Evolutionary conservation across 805 yeast genomes (phyloP).

Genomic region (Yarrowia sp.): DNA sequence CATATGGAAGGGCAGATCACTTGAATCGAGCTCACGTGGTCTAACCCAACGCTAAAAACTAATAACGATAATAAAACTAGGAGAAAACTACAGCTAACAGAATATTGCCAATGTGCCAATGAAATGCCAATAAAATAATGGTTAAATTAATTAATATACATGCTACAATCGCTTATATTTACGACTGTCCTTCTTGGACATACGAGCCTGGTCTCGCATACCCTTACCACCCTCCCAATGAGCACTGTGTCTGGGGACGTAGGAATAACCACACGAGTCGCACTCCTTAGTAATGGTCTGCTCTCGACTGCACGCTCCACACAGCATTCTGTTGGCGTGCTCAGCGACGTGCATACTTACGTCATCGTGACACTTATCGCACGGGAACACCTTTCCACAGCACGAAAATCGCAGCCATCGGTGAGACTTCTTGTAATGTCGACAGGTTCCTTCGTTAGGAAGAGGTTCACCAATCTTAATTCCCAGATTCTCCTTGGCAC

Average conservation of each 20-base stretch:
- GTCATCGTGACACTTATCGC: conserved; percentile 45
- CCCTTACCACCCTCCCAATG: conserved; percentile 50
- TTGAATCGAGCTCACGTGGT: background rate
- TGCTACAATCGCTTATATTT: conserved; percentile 38
- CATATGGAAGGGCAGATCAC: background rate
- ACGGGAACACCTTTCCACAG: conserved; percentile 44
- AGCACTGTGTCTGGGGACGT: conserved; percentile 38
- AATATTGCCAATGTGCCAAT: too few species aligned
- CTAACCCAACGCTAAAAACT: background rate
- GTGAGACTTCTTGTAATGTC: conserved; percentile 43
- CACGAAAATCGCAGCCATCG: conserved; percentile 47
- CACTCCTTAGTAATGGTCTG: conserved; percentile 54
- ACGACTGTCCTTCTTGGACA: conserved; percentile 46
- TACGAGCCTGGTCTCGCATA: conserved; percentile 41
- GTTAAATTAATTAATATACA: background rate
- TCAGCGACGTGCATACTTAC: conserved; percentile 30
- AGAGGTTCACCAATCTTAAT: conserved; percentile 76
- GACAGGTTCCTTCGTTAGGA: conserved; percentile 76
- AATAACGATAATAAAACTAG: too few species aligned
- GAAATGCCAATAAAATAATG: too few species aligned
- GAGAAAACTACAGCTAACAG: too few species aligned
- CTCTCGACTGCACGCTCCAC: conserved; percentile 65
- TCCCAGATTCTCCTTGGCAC: conserved; percentile 39
- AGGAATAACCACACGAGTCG: conserved; percentile 43
- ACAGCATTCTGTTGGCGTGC: conserved; percentile 47